Evolutionary conservation across 306 rosid species (phyloP).

Genomic region (Fragaria iinumae): DNA sequence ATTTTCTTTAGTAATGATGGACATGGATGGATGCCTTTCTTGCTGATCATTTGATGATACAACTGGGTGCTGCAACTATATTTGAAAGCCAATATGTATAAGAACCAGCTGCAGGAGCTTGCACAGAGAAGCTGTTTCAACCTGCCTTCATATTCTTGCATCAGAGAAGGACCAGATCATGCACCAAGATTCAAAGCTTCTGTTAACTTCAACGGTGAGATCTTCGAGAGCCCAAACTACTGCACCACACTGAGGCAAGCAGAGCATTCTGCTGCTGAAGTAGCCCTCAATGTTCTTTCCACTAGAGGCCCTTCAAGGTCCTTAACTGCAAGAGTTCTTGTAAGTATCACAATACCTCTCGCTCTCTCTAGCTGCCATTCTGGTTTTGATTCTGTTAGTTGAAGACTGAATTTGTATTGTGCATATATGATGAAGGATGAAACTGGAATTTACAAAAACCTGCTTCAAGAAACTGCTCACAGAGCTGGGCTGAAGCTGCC

Average conservation of each 20-base stretch:
- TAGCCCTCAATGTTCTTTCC: slow-evolving; percentile 33
- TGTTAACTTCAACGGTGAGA: slow-evolving; percentile 35
- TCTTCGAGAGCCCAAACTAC: slow-evolving; percentile 26
- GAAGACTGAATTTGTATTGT: neutral
- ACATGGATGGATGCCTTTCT: neutral
- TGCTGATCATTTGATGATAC: neutral
- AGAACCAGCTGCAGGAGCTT: slow-evolving; percentile 37
- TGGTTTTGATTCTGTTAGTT: neutral
- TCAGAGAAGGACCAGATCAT: slow-evolving; percentile 34
- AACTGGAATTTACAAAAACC: slow-evolving; percentile 34
- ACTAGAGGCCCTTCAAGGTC: slow-evolving; percentile 36
- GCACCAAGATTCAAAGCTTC: slow-evolving; percentile 40
- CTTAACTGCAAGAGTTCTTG: slow-evolving; percentile 35
- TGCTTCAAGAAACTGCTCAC: slow-evolving; percentile 33
- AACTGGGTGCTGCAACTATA: neutral
- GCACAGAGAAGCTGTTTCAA: slow-evolving; percentile 44
- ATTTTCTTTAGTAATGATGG: slow-evolving; percentile 1
- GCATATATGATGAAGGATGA: slow-evolving; percentile 22
- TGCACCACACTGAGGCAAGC: slow-evolving; percentile 35
- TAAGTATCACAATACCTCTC: neutral
- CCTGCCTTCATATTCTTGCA: slow-evolving; percentile 33
- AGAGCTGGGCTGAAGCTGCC: slow-evolving; percentile 34
- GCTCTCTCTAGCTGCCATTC: neutral
- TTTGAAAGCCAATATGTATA: slow-evolving; percentile 20
- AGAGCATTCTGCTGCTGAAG: slow-evolving; percentile 36